Percentiles rank a stretch among this genome's conserved stretches.
Conservation (phyloP, 2,329 filamentous ascomycete species). For the Hortaea sp. region DNA sequence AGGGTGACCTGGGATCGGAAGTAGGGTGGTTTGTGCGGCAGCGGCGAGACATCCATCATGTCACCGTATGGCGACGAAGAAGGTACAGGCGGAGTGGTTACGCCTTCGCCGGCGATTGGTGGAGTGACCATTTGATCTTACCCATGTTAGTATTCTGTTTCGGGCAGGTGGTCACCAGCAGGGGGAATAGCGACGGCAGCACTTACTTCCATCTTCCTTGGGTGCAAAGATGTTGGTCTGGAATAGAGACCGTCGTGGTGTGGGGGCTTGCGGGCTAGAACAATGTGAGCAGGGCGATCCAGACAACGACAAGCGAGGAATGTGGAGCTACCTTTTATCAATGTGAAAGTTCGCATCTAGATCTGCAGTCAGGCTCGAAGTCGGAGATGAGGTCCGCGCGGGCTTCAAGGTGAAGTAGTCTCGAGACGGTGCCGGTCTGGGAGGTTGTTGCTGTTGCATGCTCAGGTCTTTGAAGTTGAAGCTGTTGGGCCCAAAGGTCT, state of each 20-base stretch:
- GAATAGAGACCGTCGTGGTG: slow-evolving; percentile 76
- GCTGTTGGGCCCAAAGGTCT: slow-evolving; percentile 50
- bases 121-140: slow-evolving; percentile 36
- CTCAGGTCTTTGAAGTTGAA: slow-evolving; percentile 70
- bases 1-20: slow-evolving; percentile 52
- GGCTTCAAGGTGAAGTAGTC: slow-evolving; percentile 80
- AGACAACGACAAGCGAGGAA: slow-evolving; percentile 15
- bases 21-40: slow-evolving; percentile 72
- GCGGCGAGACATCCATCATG: slow-evolving; percentile 85
- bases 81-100: slow-evolving; percentile 69
- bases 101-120: slow-evolving; percentile 49
- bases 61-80: slow-evolving; percentile 77
- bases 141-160: slow-evolving; percentile 16
- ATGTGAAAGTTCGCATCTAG: slow-evolving; percentile 95
- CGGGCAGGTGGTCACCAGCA: slow-evolving; percentile 1
- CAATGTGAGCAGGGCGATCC: slow-evolving; percentile 16
- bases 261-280: slow-evolving; percentile 67
- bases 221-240: slow-evolving; percentile 58
- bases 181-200: not conserved
- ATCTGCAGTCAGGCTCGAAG: slow-evolving; percentile 82
- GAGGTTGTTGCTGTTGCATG: slow-evolving; percentile 40
- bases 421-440: slow-evolving; percentile 43
- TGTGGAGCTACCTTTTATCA: slow-evolving; percentile 68
- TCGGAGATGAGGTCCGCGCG: slow-evolving; percentile 74
- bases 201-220: slow-evolving; percentile 23